These are phyloP conservation scores for Austroboletus niveus DNA, from an alignment of 1,284 basidiomycete species.

Conservation along the genomic window DNA sequence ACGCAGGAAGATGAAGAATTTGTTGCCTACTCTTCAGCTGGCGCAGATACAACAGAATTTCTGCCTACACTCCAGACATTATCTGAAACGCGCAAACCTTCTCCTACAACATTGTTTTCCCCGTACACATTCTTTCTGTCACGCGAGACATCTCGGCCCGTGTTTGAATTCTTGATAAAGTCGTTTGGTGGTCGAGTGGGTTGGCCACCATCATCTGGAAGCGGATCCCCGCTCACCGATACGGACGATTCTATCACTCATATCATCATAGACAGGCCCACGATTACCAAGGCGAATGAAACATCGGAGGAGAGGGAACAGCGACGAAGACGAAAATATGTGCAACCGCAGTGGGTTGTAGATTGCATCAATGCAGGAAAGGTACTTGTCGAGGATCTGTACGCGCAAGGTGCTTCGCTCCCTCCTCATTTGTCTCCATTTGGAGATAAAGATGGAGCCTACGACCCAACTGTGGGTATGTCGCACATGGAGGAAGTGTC, in stretches of 20 bases:
- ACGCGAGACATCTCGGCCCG: conserved; percentile 87
- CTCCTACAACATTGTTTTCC: conserved; percentile 69
- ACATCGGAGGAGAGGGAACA: conserved; percentile 61
- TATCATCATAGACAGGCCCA: conserved; percentile 91
- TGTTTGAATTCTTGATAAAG: conserved; percentile 94
- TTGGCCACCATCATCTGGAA: conserved; percentile 84
- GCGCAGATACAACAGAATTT: conserved; percentile 48
- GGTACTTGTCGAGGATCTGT: conserved; percentile 83
- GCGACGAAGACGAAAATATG: conserved; percentile 74
- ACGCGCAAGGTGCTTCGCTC: conserved; percentile 83
- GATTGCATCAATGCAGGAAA: conserved; percentile 92
- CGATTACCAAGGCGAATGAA: conserved; percentile 49
- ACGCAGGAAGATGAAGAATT: conserved; percentile 68
- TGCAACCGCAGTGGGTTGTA: conserved; percentile 98
- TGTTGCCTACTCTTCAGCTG: conserved; percentile 61
- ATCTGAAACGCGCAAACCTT: conserved; percentile 52
- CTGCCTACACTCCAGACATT: conserved; percentile 83
- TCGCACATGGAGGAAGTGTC: conserved; percentile 30
- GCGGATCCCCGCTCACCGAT: conserved; percentile 78
- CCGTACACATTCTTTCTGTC: conserved; percentile 95
- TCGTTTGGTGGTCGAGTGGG: conserved; percentile 90
- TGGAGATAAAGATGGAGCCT: conserved; percentile 78
- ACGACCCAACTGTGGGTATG: conserved; percentile 58
- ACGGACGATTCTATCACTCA: conserved; percentile 87
- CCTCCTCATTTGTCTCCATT: conserved; percentile 98